phyloP scores from a whole-genome alignment of 2,329 filamentous ascomycete genomes.

The Leptosphaerulina australis region DNA sequence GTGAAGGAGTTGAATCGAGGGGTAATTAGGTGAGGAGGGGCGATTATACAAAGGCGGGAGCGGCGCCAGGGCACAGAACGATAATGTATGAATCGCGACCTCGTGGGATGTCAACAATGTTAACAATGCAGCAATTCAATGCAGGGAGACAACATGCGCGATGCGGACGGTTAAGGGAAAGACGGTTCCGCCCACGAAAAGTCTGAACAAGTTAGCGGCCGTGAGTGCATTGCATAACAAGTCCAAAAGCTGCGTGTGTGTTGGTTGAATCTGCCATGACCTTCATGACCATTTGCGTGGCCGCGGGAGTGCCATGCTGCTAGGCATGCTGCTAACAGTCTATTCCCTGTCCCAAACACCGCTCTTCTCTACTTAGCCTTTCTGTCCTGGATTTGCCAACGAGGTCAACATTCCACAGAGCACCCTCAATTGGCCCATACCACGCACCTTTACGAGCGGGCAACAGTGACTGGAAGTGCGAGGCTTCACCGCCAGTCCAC shows the following conservation, averaged over 20 bases:
- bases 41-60: slow-evolving; percentile 8
- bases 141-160: slow-evolving; percentile 28
- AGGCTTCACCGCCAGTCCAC: slow-evolving; percentile 40
- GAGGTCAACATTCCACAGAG: slow-evolving; percentile 5
- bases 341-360: slow-evolving; percentile 18
- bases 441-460: slow-evolving; percentile 8
- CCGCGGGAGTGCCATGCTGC: slow-evolving; percentile 12
- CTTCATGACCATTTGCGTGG: slow-evolving; percentile 1
- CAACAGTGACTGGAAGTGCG: slow-evolving; percentile 16
- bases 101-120: slow-evolving; percentile 23
- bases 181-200: slow-evolving; percentile 25
- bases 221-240: slow-evolving; percentile 27
- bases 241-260: slow-evolving; percentile 15
- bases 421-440: slow-evolving; percentile 16
- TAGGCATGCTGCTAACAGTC: background rate
- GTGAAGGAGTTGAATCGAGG: slow-evolving; percentile 19
- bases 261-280: slow-evolving; percentile 18
- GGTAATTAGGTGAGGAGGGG: slow-evolving; percentile 19
- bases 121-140: slow-evolving; percentile 19
- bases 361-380: slow-evolving; percentile 29
- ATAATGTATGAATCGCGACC: slow-evolving; percentile 15
- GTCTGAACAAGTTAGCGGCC: slow-evolving; percentile 27
- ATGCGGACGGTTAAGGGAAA: slow-evolving; percentile 23
- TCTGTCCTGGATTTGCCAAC: slow-evolving; percentile 24
- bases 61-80: slow-evolving; percentile 2